Base-by-base conservation (phyloP, 345 rosid genomes). In the Luvunga scandens region DNA sequence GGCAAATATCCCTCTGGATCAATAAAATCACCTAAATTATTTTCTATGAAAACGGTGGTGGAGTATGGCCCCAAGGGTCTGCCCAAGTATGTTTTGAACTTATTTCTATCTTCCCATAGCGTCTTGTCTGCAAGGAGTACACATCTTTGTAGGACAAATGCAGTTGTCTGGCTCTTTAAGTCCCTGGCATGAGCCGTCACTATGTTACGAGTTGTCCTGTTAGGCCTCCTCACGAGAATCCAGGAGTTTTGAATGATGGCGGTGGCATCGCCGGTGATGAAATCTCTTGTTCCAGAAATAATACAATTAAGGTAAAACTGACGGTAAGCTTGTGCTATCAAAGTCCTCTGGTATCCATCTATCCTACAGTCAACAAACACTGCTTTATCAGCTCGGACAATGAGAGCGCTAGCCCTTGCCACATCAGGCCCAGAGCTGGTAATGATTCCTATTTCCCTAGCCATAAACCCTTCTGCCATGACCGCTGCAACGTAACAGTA, bases 261-360 rank as follows among this genome's bases (percentile, higher is more conserved):
- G 0, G 86, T 68, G 2, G 90, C 87, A 73, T 88, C 88, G 0
- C 98, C 98, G 79, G 92, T 92, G 88, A 93, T 87, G 93, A 92
- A 93, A 71, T 93, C 97, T 18, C 92, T 79, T 0, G 97, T 93
- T 45, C 95, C 98, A 1, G 98, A 87, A 55, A 93, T 87, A 69
- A 87, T 89, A 34, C 87, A 83, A 80, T 92, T 86, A 53, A 91
- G 86, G 91, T 84, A 92, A 88, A 89, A 92, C 33, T 90, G 97
- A 16, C 93, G 87, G 28, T 83, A 78, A 77, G 86, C 77, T 74
- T 90, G 92, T 57, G 83, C 83, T 72, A 83, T 86, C 66, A 93
- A 77, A 1, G 97, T 88, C 87, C 88, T 92, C 83, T 93, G 98
- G 85, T 79, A 90, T 9, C 91, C 98, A 48, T 92, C 93, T 38